Evolutionary conservation across 2,329 filamentous ascomycete species (phyloP).

Genomic region (Ascomycota sp.): DNA sequence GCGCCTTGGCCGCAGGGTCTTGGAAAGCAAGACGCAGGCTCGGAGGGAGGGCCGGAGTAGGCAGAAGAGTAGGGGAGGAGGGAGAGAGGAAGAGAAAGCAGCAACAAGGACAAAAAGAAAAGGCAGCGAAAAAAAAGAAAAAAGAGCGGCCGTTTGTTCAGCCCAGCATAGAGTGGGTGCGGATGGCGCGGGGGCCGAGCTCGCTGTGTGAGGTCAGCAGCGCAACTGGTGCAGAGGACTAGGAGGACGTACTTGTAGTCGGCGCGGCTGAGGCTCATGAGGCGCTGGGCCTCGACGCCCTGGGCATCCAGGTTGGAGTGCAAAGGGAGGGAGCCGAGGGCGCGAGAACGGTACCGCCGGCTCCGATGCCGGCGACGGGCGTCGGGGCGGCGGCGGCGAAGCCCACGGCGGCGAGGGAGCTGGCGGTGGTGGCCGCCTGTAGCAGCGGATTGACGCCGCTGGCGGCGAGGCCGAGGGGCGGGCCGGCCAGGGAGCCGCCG

Average conservation of each 20-base stretch:
- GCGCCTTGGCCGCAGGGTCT: too few species aligned
- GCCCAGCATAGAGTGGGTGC: constrained; percentile 31
- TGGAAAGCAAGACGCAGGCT: too few species aligned
- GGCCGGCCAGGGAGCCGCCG: constrained; percentile 31
- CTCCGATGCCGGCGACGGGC: constrained; percentile 19
- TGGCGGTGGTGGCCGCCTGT: constrained; percentile 69
- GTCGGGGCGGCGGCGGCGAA: constrained; percentile 13
- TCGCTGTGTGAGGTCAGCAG: too few species aligned
- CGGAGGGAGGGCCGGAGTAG: too few species aligned
- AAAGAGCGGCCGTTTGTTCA: too few species aligned
- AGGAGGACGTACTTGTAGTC: constrained; percentile 36
- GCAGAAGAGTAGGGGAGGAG: too few species aligned
- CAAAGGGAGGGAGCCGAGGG: constrained; percentile 36
- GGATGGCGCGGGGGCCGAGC: constrained; percentile 31
- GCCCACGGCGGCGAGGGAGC: constrained; percentile 29
- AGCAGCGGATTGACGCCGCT: constrained; percentile 72
- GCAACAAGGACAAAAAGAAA: too few species aligned
- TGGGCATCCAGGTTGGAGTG: constrained; percentile 33
- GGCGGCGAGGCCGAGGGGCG: too few species aligned
- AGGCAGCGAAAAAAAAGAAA: background rate
- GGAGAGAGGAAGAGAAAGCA: too few species aligned
- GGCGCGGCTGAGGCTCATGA: constrained; percentile 35
- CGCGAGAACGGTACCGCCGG: constrained; percentile 23
- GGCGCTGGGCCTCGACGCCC: constrained; percentile 28
- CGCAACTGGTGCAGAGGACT: too few species aligned